phyloP scores from a whole-genome alignment of 2,329 filamentous ascomycete genomes.

The Aspergillus neoniger region DNA sequence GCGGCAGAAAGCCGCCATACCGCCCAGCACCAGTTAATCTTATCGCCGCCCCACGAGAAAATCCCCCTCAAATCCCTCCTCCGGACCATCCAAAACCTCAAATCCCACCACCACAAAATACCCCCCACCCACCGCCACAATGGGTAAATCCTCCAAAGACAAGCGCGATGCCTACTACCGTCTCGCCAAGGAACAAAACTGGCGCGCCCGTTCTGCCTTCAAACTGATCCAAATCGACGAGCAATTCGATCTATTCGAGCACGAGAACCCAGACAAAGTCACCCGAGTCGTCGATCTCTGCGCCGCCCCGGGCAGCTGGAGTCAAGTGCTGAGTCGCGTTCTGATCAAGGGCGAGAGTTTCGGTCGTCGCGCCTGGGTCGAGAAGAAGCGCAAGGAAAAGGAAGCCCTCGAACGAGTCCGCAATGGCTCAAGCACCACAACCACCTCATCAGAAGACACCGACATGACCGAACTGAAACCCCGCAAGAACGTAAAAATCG shows the following conservation, averaged over 20 bases:
- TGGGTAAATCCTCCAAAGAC: slow-evolving; percentile 98
- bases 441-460: slow-evolving; percentile 28
- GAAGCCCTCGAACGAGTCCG: slow-evolving; percentile 27
- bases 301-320: slow-evolving; percentile 95
- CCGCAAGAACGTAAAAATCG: slow-evolving; percentile 81
- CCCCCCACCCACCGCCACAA: slow-evolving; percentile 39
- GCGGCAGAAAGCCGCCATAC: slow-evolving; percentile 34
- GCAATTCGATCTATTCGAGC: slow-evolving; percentile 91
- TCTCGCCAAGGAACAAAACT: slow-evolving; percentile 97
- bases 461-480: slow-evolving; percentile 47
- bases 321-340: slow-evolving; percentile 89
- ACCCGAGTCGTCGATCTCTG: slow-evolving; percentile 94
- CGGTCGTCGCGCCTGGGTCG: slow-evolving; percentile 81
- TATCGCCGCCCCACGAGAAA: slow-evolving; percentile 38
- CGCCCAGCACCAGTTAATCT: slow-evolving; percentile 37
- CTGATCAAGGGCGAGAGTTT: slow-evolving; percentile 93
- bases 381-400: slow-evolving; percentile 68
- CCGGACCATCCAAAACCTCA: neutral
- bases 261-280: slow-evolving; percentile 63
- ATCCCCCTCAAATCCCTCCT: slow-evolving; percentile 8
- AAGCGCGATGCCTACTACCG: slow-evolving; percentile 98
- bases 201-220: slow-evolving; percentile 94
- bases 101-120: slow-evolving; percentile 3
- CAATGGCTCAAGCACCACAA: slow-evolving; percentile 15
- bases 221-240: slow-evolving; percentile 94